These are phyloP conservation scores for Schoenoplectus triqueter DNA, from an alignment of 202 grass and related monocot species.

Conservation along the genomic window DNA sequence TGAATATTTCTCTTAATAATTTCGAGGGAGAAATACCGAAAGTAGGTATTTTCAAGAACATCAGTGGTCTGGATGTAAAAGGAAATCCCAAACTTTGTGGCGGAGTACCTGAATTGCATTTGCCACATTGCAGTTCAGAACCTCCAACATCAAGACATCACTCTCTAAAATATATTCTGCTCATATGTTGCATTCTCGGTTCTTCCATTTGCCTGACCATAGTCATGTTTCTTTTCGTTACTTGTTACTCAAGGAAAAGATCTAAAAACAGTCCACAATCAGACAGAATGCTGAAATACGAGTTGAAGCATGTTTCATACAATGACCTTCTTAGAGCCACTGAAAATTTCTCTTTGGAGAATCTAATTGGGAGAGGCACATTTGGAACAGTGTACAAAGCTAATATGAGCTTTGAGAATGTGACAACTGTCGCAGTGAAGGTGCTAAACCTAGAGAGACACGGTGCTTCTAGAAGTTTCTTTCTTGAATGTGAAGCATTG, in stretches of 20 bases:
- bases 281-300: conserved; percentile 5
- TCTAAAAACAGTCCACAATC: too few relatives aligned
- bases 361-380: conserved; percentile 49
- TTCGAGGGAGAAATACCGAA: conserved; percentile 38
- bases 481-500: conserved; percentile 46
- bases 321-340: conserved; percentile 48
- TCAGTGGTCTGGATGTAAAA: conserved; percentile 24
- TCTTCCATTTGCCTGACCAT: conserved; percentile 29
- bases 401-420: conserved; percentile 25
- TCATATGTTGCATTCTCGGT: not conserved
- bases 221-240: conserved; percentile 19
- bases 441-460: conserved; percentile 47
- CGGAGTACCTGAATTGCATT: conserved; percentile 36
- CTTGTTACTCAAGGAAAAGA: too few relatives aligned
- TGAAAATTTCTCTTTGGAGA: conserved; percentile 38
- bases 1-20: conserved; percentile 50
- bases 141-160: conserved; percentile 2
- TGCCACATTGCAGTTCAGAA: conserved; percentile 24
- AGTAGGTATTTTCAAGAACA: conserved; percentile 43
- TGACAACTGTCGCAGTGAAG: conserved; percentile 44
- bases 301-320: conserved; percentile 33
- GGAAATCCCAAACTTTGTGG: conserved; percentile 46
- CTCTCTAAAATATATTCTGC: not conserved
- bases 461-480: conserved; percentile 43
- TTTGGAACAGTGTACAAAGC: conserved; percentile 56